Evolutionary conservation across 2,329 filamentous ascomycete species (phyloP).

Genomic region (Exophiala bonariae): DNA sequence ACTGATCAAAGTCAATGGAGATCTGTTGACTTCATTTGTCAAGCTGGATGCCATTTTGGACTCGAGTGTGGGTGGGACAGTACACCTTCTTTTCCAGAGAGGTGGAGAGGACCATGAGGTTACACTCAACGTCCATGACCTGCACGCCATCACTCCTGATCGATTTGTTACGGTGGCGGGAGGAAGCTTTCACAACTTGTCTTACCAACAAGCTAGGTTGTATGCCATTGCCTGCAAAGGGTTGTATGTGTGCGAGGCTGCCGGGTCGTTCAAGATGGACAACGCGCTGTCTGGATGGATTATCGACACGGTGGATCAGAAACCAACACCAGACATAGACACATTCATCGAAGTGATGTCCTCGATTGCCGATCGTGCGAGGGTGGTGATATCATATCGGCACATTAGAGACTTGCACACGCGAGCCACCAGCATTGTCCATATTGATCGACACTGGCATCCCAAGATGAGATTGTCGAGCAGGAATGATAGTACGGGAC

Average conservation of each 20-base stretch:
- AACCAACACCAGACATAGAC: conserved; percentile 82
- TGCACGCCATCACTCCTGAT: conserved; percentile 93
- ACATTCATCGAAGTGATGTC: conserved; percentile 91
- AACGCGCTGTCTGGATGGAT: conserved; percentile 90
- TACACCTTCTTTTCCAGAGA: conserved; percentile 80
- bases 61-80: conserved; percentile 75
- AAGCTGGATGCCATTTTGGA: conserved; percentile 89
- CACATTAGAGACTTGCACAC: conserved; percentile 94
- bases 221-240: conserved; percentile 91
- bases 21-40: conserved; percentile 90
- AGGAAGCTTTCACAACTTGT: conserved; percentile 91
- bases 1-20: conserved; percentile 86
- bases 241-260: conserved; percentile 91
- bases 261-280: conserved; percentile 92
- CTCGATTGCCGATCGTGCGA: conserved; percentile 73
- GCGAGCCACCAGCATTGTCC: conserved; percentile 85
- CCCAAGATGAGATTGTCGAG: conserved; percentile 91
- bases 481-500: conserved; percentile 82
- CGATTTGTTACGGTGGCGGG: conserved; percentile 93
- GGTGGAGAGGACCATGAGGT: conserved; percentile 86
- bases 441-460: conserved; percentile 94
- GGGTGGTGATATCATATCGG: conserved; percentile 93
- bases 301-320: conserved; percentile 87
- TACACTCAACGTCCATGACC: conserved; percentile 79
- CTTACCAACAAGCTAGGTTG: conserved; percentile 94